Conservation (phyloP, 1,284 basidiomycete species). For the Leccinum solheimii region DNA sequence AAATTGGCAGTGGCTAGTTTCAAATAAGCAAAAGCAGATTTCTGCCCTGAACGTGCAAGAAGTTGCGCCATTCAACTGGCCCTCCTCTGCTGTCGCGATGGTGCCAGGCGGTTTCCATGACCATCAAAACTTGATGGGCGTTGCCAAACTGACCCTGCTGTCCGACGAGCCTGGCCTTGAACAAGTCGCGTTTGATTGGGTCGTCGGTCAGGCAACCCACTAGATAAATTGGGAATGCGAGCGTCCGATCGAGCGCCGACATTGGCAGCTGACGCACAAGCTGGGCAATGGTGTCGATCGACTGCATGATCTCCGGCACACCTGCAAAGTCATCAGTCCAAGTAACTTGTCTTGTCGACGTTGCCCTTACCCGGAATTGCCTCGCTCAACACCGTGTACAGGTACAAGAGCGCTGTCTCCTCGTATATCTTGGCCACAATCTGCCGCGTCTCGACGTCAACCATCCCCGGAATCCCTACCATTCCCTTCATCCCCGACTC, state of each 20-base stretch:
- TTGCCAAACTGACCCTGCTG: constrained; percentile 65
- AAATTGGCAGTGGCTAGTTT: constrained; percentile 11
- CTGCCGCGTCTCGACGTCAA: constrained; percentile 44
- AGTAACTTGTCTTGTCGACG: constrained; percentile 2
- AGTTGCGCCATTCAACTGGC: constrained; percentile 63
- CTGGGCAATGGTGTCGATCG: constrained; percentile 54
- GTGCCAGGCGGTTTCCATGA: constrained; percentile 70
- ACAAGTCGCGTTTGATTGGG: constrained; percentile 55
- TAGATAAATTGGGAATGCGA: constrained; percentile 71
- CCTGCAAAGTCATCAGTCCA: constrained; percentile 42
- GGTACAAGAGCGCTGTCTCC: constrained; percentile 66
- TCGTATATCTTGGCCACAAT: constrained; percentile 61
- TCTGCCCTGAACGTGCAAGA: constrained; percentile 38
- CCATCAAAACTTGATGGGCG: constrained; percentile 54
- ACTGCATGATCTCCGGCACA: constrained; percentile 67
- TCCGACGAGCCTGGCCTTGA: constrained; percentile 55
- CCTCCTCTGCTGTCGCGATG: constrained; percentile 55
- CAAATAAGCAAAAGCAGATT: constrained; percentile 33
- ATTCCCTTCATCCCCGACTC: constrained; percentile 27
- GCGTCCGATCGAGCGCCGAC: constrained; percentile 60
- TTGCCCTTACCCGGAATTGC: constrained; percentile 57
- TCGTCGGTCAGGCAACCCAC: constrained; percentile 72
- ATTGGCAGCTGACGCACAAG: constrained; percentile 53
- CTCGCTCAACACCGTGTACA: constrained; percentile 70
- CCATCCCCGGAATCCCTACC: constrained; percentile 17